These are phyloP conservation scores for Lecanicillium sp. DNA, from an alignment of 2,329 filamentous ascomycete genomes.

Conservation along the genomic window DNA sequence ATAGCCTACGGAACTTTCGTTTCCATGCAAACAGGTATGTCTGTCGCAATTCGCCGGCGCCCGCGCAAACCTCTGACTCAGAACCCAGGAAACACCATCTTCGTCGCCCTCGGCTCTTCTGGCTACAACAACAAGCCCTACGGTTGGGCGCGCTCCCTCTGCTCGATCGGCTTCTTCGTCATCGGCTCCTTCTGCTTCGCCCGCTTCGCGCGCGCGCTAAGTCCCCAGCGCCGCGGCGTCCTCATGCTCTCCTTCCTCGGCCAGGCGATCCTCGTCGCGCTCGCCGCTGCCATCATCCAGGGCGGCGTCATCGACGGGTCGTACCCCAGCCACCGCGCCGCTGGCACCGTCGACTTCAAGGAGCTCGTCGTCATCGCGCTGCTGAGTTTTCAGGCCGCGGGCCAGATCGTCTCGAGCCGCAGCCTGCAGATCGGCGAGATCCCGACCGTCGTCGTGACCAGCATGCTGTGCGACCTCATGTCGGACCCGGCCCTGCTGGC, in stretches of 20 bases:
- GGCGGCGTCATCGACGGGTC: slow-evolving; percentile 24
- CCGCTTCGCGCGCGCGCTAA: slow-evolving; percentile 24
- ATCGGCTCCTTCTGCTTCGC: slow-evolving; percentile 44
- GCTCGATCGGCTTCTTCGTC: slow-evolving; percentile 49
- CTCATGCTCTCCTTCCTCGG: slow-evolving; percentile 44
- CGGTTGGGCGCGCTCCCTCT: slow-evolving; percentile 43
- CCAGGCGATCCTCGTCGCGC: slow-evolving; percentile 44
- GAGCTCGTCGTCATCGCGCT: slow-evolving; percentile 38
- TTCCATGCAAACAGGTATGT: slow-evolving; percentile 33
- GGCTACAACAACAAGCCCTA: slow-evolving; percentile 41
- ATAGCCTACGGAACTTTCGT: slow-evolving; percentile 32
- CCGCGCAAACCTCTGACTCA: background rate
- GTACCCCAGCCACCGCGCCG: slow-evolving; percentile 10
- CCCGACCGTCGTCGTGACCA: slow-evolving; percentile 50
- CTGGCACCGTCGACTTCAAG: slow-evolving; percentile 19
- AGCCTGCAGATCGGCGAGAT: slow-evolving; percentile 47
- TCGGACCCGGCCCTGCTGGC: slow-evolving; percentile 44
- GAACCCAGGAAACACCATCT: slow-evolving; percentile 51
- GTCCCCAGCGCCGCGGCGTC: slow-evolving; percentile 34
- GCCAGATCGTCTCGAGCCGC: slow-evolving; percentile 46
- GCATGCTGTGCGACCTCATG: slow-evolving; percentile 47
- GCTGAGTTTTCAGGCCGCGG: slow-evolving; percentile 48
- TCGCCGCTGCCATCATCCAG: slow-evolving; percentile 48
- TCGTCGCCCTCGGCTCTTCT: slow-evolving; percentile 53
- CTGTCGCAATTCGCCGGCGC: background rate